A percentile compares a stretch with the other conserved stretches of the same genome.
These are phyloP conservation scores for Gyrodon lividus DNA, from an alignment of 768 basidiomycete species.

Conservation along the genomic window DNA sequence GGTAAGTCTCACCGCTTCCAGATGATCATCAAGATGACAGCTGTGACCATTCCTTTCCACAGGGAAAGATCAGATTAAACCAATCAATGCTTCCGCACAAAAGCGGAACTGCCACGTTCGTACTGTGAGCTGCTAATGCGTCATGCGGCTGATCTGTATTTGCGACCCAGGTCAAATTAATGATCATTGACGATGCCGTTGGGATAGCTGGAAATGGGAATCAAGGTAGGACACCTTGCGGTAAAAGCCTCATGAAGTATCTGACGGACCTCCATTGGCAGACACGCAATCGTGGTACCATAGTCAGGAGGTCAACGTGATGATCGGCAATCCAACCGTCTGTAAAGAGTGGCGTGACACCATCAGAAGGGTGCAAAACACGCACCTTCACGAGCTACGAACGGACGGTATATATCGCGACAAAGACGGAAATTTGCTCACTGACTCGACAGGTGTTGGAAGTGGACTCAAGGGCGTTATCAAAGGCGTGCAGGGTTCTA, in stretches of 20 bases:
- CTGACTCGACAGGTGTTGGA: slow-evolving; percentile 39
- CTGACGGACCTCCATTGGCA: slow-evolving; percentile 8
- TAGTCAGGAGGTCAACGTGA: slow-evolving; percentile 66
- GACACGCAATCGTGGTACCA: slow-evolving; percentile 74
- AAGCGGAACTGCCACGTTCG: slow-evolving; percentile 68
- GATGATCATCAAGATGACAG: background rate
- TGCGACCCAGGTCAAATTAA: slow-evolving; percentile 52
- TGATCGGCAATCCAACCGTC: slow-evolving; percentile 55
- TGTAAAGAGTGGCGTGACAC: slow-evolving; percentile 56
- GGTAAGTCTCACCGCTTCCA: slow-evolving; percentile 14
- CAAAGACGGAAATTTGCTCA: slow-evolving; percentile 38
- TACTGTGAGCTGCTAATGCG: slow-evolving; percentile 1
- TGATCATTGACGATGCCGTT: slow-evolving; percentile 62
- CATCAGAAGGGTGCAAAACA: slow-evolving; percentile 54
- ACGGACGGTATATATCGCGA: slow-evolving; percentile 61
- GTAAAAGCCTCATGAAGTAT: slow-evolving; percentile 2
- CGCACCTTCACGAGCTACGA: slow-evolving; percentile 44
- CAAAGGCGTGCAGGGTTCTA: slow-evolving; percentile 42
- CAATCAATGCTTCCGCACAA: slow-evolving; percentile 63
- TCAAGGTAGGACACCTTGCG: slow-evolving; percentile 41
- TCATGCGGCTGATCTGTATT: background rate
- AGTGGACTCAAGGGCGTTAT: slow-evolving; percentile 39
- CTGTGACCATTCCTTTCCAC: background rate
- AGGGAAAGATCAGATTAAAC: slow-evolving; percentile 62
- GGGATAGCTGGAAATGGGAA: slow-evolving; percentile 72